Percentiles rank a stretch among this genome's conserved stretches.
These are phyloP conservation scores for Musa itinerans DNA, from an alignment of 176 grass and related monocot species.

Conservation along the genomic window DNA sequence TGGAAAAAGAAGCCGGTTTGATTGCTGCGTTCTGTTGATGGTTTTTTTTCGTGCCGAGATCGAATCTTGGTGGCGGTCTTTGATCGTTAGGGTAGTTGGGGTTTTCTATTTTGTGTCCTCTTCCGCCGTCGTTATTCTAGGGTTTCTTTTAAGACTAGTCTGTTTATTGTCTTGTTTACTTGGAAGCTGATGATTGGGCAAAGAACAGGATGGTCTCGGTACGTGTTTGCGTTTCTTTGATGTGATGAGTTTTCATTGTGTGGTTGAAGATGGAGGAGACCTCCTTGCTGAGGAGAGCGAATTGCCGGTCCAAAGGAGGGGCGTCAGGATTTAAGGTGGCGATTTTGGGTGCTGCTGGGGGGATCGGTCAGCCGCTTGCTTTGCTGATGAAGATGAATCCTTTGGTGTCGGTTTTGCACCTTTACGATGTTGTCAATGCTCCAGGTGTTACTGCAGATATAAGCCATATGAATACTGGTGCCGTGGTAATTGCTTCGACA, in stretches of 20 bases:
- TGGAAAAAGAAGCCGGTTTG: not conserved
- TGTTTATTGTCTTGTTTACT: not conserved
- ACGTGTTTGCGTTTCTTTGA: not conserved
- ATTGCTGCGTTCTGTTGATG: no score
- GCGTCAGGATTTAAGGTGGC: slow-evolving; percentile 87
- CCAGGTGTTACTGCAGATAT: slow-evolving; percentile 90
- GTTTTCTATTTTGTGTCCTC: not conserved
- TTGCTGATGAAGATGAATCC: slow-evolving; percentile 99
- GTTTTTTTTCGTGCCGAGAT: not conserved
- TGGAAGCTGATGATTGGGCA: not conserved
- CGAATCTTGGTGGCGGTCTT: not conserved
- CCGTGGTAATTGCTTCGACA: slow-evolving; percentile 44
- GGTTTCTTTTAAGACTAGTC: not conserved
- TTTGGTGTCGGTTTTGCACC: slow-evolving; percentile 81
- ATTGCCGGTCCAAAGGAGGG: slow-evolving; percentile 81
- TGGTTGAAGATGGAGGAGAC: slow-evolving; percentile 35
- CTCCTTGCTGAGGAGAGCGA: slow-evolving; percentile 32
- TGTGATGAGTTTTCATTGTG: slow-evolving; percentile 18
- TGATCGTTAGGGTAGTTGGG: not conserved
- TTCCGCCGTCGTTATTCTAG: not conserved
- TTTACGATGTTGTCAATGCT: slow-evolving; percentile 94
- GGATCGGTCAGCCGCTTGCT: slow-evolving; percentile 80
- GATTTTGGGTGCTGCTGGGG: slow-evolving; percentile 75
- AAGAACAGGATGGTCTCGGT: not conserved
- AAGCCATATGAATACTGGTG: slow-evolving; percentile 91